Percentiles rank a stretch among this genome's conserved stretches.
Evolutionary conservation across 2,329 filamentous ascomycete genomes (phyloP).

Genomic region (Neofusicoccum sp.): DNA sequence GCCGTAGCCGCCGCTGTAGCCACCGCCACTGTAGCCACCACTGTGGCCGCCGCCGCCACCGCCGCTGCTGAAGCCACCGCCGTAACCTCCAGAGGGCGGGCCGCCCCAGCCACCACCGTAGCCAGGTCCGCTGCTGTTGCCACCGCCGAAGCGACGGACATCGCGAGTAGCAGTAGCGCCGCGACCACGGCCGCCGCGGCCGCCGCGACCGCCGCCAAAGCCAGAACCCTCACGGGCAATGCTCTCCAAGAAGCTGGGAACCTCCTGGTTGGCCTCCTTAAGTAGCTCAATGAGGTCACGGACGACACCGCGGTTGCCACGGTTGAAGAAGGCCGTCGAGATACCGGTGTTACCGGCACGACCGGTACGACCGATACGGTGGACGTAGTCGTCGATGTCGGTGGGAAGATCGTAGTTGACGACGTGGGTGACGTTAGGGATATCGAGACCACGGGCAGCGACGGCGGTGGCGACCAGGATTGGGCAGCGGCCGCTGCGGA

Average conservation of each 20-base stretch:
- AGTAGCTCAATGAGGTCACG: conserved; percentile 95
- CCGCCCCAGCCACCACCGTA: conserved; percentile 45
- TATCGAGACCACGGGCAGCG: conserved; percentile 80
- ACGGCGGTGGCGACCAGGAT: conserved; percentile 97
- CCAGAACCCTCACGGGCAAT: conserved; percentile 90
- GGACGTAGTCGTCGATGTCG: conserved; percentile 97
- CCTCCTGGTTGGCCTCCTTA: conserved; percentile 98
- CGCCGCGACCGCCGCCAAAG: conserved; percentile 70
- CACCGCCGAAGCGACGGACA: conserved; percentile 63
- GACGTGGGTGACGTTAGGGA: conserved; percentile 94
- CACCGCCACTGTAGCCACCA: conserved; percentile 42
- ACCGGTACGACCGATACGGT: conserved; percentile 98
- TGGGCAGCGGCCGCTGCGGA: conserved; percentile 91
- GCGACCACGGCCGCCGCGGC: conserved; percentile 64
- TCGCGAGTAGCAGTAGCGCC: conserved; percentile 74
- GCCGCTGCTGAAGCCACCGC: conserved; percentile 36
- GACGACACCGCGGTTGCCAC: conserved; percentile 96
- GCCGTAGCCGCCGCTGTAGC: conserved; percentile 42
- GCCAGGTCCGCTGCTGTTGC: conserved; percentile 58
- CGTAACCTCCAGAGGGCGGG: conserved; percentile 30
- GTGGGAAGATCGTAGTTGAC: conserved; percentile 99
- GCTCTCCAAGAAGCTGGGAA: conserved; percentile 90
- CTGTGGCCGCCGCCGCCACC: conserved; percentile 42
- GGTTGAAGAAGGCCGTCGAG: conserved; percentile 99
- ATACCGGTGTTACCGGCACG: conserved; percentile 99